phyloP scores from a whole-genome alignment of 805 yeast species.

The Candida odintsovae region DNA sequence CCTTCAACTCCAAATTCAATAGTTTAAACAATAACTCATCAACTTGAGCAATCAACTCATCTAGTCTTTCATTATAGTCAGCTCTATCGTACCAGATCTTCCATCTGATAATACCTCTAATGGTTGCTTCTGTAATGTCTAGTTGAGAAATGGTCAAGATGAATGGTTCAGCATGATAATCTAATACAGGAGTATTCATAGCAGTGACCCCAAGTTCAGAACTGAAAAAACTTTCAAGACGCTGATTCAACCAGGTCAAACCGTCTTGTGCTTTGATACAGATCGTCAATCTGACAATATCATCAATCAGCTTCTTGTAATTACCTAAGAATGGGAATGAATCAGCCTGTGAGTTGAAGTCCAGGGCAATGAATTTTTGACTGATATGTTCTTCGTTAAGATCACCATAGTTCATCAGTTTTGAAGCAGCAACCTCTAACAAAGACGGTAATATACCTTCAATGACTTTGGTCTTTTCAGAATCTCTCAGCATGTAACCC shows the following conservation, averaged over 20 bases:
- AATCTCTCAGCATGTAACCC: constrained; percentile 84
- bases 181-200: constrained; percentile 46
- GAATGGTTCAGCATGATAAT: constrained; percentile 59
- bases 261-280: constrained; percentile 84
- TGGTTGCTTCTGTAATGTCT: constrained; percentile 80
- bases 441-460: constrained; percentile 56
- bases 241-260: constrained; percentile 70
- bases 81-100: constrained; percentile 76
- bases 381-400: constrained; percentile 61
- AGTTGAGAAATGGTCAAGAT: constrained; percentile 77
- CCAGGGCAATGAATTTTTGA: constrained; percentile 66
- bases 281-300: constrained; percentile 79
- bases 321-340: constrained; percentile 68
- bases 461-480: constrained; percentile 50
- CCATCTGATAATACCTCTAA: constrained; percentile 94
- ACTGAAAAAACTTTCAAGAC: constrained; percentile 68
- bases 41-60: constrained; percentile 46
- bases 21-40: constrained; percentile 71
- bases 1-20: constrained; percentile 66
- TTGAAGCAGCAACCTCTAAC: constrained; percentile 69
- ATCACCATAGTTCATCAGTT: constrained; percentile 68
- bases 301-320: constrained; percentile 81
- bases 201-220: constrained; percentile 64
- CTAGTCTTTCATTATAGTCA: constrained; percentile 44
- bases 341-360: constrained; percentile 85